Evolutionary conservation across 805 yeast genomes (phyloP), one percentile per base, ranked within the genome.

Genomic region (Saturnispora hagleri): DNA sequence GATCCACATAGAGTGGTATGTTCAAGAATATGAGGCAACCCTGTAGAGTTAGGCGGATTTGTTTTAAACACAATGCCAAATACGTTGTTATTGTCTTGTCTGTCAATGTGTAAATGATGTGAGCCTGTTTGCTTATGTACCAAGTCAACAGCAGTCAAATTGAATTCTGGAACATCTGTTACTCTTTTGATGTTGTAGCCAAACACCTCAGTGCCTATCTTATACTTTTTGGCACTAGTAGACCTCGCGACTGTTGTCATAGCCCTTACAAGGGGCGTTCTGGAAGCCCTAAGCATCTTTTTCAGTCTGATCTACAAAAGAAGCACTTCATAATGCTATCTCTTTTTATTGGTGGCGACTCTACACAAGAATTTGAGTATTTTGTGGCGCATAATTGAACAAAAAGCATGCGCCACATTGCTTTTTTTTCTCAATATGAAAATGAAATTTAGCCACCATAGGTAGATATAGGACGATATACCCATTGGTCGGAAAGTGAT

Each of bases 1-100:
- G 97, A 89, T 2, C 99, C 99, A 70, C 99, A 93, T 34, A 93
- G 71, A 1, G 98, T 90, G 5, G 97, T 90, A 67, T 93, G 99
- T 66, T 93, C 99, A 53, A 93, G 69, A 52, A 93, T 90, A 67
- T 93, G 99, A 3, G 99, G 97, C 1, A 93, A 87, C 22, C 99
- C 99, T 4, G 96, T 86, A n/a, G 80, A 75, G 64, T 93, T 83
- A 0, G 98, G 97, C 0, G 99, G 96, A 59, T 89, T 87, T 0
- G 99, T 93, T 67, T 88, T 89, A 71, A 93, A 90, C 1, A 86
- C 89, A 43, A 93, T 78, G 56, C 90, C 80, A 64, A 93, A 93
- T 10, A 89, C 97, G 63, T 89, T 89, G 65, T 90, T 91, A 47
- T 73, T 71, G 62, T 91, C 97, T 52, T 82, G 80, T 33, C 91